Base-by-base conservation (phyloP, 116 monocot genomes). In the Iris pallida region DNA sequence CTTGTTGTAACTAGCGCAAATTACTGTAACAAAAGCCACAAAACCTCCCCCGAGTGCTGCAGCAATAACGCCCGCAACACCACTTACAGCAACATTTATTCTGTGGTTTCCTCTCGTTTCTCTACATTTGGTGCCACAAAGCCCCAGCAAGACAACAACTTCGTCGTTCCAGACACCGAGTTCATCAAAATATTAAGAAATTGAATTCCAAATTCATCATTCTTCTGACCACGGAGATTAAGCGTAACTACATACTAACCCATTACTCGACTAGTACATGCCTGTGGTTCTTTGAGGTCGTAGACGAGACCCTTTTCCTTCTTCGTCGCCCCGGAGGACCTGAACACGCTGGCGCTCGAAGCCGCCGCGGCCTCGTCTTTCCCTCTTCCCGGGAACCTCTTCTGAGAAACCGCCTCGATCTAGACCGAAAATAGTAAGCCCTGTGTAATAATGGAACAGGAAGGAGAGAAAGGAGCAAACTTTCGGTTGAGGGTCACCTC, bases 281-380 rank as follows among this genome's bases (percentile, higher is more conserved):
- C 84, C 84, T 79, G 76, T 40, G 65, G 68, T 9, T 79, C 84
- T 52, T 73, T 71, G 45, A 76, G 68, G 56, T 80, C 81, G 63
- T 57, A 67, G 20, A 66, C 69, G n/a, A 66, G 44, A 6, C 70
- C 66, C 57, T 67, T 77, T 45, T 77, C 76, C 66, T 69, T 75
- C 70, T 73, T 76, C 56, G 62, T 19, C 69, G 45, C 42, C 14
- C 66, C 81, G 17, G 46, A 16, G 10, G 80, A 81, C 72, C 52
- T 74, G 51, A 71, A 72, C 65, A 44, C 59, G 4, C 71, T 18
- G 46, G 76, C 58, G 46, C 68, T 72, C 42, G 73, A 76, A 44
- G 49, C 18, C 19, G 71, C 76, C 11, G 59, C 9, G 8, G 58
- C 52, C 47, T 75, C 76, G 7, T 74, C 79, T 64, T 71, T 75